These are phyloP conservation scores for Coniosporium tulheliwenetii DNA, from an alignment of 2,329 filamentous ascomycete species.

Conservation along the genomic window DNA sequence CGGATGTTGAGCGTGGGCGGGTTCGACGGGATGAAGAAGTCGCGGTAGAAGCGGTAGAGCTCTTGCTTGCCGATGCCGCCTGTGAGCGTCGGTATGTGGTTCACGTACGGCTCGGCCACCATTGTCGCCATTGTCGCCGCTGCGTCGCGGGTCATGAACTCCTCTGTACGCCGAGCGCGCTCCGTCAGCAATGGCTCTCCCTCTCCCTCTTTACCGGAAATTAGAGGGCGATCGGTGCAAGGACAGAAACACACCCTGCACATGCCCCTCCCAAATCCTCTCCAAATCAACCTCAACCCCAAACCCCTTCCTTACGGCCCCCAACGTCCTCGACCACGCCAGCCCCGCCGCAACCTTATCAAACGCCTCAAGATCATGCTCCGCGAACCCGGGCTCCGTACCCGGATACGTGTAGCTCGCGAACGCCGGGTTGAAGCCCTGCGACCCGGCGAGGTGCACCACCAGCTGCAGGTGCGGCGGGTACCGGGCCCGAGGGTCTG, in stretches of 20 bases:
- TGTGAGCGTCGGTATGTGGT: slow-evolving; percentile 25
- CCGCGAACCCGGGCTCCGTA: slow-evolving; percentile 24
- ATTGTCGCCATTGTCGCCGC: slow-evolving; percentile 14
- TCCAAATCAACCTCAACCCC: slow-evolving; percentile 15
- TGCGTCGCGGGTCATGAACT: slow-evolving; percentile 8
- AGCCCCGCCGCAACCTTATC: slow-evolving; percentile 24
- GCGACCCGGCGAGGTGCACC: slow-evolving; percentile 23
- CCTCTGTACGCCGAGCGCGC: slow-evolving; percentile 1
- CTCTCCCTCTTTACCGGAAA: too few relatives aligned
- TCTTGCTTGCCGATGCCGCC: slow-evolving; percentile 26
- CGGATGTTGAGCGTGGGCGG: slow-evolving; percentile 38
- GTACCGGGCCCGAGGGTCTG: slow-evolving; percentile 20
- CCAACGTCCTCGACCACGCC: slow-evolving; percentile 26
- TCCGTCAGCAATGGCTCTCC: too few relatives aligned
- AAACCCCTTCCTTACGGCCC: slow-evolving; percentile 15
- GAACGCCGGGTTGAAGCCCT: slow-evolving; percentile 20
- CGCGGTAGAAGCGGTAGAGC: slow-evolving; percentile 35
- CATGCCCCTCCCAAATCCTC: slow-evolving; percentile 19
- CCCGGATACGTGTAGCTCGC: slow-evolving; percentile 22
- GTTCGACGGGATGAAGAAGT: slow-evolving; percentile 38
- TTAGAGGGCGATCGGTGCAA: too few relatives aligned
- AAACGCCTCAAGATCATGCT: slow-evolving; percentile 21
- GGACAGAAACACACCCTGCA: slow-evolving; percentile 8
- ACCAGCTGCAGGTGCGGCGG: slow-evolving; percentile 20
- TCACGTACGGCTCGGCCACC: slow-evolving; percentile 15